These are phyloP conservation scores for Lichtheimia ornata DNA, from an alignment of 371 early-diverging fungal species.

Conservation along the genomic window DNA sequence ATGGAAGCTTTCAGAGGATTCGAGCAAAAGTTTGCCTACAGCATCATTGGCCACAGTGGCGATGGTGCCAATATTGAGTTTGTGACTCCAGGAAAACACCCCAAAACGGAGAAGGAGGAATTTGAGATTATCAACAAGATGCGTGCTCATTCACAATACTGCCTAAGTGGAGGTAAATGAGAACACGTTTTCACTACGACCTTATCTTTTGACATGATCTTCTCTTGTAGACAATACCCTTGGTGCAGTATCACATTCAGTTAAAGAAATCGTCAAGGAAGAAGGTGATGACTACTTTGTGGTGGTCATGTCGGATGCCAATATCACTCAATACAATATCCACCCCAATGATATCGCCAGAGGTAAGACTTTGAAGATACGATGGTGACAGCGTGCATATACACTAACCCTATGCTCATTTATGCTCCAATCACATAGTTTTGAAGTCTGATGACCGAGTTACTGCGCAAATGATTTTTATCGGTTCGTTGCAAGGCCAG, in stretches of 20 bases:
- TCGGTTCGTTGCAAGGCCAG: conserved; percentile 65
- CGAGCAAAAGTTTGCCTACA: conserved; percentile 82
- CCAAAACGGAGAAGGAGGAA: conserved; percentile 78
- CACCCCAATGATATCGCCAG: conserved; percentile 70
- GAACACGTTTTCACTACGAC: neutral
- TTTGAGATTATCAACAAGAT: conserved; percentile 68
- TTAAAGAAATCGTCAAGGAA: conserved; percentile 72
- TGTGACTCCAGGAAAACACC: conserved; percentile 68
- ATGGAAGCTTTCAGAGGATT: conserved; percentile 86
- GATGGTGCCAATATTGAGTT: conserved; percentile 78
- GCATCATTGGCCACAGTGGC: conserved; percentile 80
- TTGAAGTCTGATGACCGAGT: conserved; percentile 70
- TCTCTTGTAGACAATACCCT: conserved; percentile 67
- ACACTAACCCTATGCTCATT: neutral
- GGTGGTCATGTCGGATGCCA: conserved; percentile 84
- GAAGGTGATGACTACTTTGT: conserved; percentile 84
- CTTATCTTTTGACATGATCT: conserved; percentile 1
- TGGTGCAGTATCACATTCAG: conserved; percentile 67
- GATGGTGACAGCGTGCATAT: too few relatives aligned
- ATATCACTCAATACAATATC: conserved; percentile 81
- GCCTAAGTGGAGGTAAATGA: conserved; percentile 61
- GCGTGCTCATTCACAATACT: conserved; percentile 69
- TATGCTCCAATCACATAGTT: conserved; percentile 31
- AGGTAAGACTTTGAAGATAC: conserved; percentile 42
- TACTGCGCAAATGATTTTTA: conserved; percentile 74